Base-by-base conservation (phyloP, 495 filamentous ascomycete species). In the Penicillium lagena region DNA sequence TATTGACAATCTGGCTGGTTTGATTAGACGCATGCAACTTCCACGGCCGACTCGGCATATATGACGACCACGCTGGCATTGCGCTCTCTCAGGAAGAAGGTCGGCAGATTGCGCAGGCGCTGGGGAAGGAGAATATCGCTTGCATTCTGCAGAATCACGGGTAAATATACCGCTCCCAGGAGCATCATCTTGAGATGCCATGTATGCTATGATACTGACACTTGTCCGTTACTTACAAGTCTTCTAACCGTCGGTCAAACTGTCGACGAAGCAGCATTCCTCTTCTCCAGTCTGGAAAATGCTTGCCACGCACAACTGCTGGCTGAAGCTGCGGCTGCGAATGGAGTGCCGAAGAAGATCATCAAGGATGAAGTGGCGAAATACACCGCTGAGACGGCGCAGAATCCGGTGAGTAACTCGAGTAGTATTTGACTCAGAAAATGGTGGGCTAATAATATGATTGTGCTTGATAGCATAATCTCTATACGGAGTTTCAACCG, bases 131-230 rank as follows among this genome's bases (percentile, higher is more conserved):
- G 9, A 86, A 82, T 50, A 79, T 82, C 29, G 77, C 73, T 8
- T 71, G 66, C 42, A 83, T 86, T 36, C 56, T 86, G 10, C 80
- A 84, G 61, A 86, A 86, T 48, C 82, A 86, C 57, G 82, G 81
- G 66, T 70, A 29, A 47, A 56, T 50, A 22, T 22, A 17, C 22
- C 22, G 2, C 22, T 3, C 4, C 22, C 4, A 4, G 4, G 22
- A 22, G 22, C 6, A 22, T 22, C 22, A 22, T 22, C 22, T 22
- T 22, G 22, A 22, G 22, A 22, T 4, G 22, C 22, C 6, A 6
- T 22, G 22, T 22, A 6, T 22, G 22, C 22, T 3, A 22, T 22
- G 2, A 22, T 22, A 29, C 49, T 51, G 38, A 56, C 27, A 17
- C 13, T 22, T 22, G 22, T 22, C 22, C 22, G 22, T 22, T 3